Evolutionary conservation across 345 rosid species (phyloP).

Genomic region (Salix arbutifolia): DNA sequence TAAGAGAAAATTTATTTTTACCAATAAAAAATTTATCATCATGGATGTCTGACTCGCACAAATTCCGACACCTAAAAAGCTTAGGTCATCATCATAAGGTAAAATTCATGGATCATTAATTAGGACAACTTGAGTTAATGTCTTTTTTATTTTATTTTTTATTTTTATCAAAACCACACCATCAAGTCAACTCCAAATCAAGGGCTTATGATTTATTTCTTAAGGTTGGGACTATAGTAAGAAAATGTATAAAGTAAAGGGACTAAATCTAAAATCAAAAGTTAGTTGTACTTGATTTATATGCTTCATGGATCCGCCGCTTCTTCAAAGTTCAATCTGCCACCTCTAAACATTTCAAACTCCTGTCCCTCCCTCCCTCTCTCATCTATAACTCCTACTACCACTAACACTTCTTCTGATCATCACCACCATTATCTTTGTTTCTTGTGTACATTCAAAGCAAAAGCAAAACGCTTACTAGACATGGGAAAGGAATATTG

Average conservation of each 20-base stretch:
- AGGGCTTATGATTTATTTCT: neutral
- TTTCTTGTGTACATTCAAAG: neutral
- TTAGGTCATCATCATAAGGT: too few species aligned
- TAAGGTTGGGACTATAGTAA: neutral
- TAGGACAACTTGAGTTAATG: too few species aligned
- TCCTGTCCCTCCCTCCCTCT: neutral
- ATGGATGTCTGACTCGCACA: too few species aligned
- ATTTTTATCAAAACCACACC: too few species aligned
- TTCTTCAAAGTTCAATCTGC: slow-evolving; percentile 9
- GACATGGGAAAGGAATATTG: slow-evolving; percentile 55
- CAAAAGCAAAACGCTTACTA: neutral
- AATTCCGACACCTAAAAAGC: too few species aligned
- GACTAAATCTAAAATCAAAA: slow-evolving; percentile 6
- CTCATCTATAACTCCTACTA: neutral
- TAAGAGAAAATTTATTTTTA: too few species aligned
- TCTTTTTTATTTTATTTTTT: too few species aligned
- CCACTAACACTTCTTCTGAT: slow-evolving; percentile 14
- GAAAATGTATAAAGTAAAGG: neutral
- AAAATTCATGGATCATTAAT: too few species aligned
- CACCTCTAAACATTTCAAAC: neutral
- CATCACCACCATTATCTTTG: slow-evolving; percentile 2
- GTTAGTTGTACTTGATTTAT: slow-evolving; percentile 3
- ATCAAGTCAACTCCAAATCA: too few species aligned
- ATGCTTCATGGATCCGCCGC: slow-evolving; percentile 47
- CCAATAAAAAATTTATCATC: too few species aligned